Percentiles rank a stretch among this genome's conserved stretches.
Evolutionary conservation across 108 stramenopile species (phyloP).

Genomic region (Cyclostephanos tholiformis): DNA sequence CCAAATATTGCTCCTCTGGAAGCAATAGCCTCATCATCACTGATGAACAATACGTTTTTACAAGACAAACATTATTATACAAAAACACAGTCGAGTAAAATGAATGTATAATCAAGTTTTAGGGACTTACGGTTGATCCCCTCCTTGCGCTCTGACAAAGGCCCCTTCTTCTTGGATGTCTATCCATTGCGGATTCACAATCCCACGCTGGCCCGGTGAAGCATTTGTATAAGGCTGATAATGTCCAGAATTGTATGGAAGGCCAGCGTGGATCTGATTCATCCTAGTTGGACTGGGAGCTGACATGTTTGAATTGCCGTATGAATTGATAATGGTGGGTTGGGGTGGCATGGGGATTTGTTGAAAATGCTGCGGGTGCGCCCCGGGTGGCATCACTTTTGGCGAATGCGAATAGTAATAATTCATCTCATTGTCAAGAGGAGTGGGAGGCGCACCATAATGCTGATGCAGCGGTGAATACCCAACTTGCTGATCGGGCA

Average conservation of each 20-base stretch:
- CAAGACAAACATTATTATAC: neutral
- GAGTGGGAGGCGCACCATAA: slow-evolving; percentile 22
- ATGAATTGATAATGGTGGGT: slow-evolving; percentile 14
- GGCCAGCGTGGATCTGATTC: neutral
- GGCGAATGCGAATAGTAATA: slow-evolving; percentile 26
- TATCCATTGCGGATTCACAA: slow-evolving; percentile 34
- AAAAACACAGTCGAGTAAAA: neutral
- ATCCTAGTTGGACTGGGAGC: slow-evolving; percentile 1
- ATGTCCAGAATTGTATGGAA: neutral
- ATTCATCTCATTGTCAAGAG: slow-evolving; percentile 21
- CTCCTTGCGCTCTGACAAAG: slow-evolving; percentile 35
- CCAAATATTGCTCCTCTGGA: slow-evolving; percentile 20
- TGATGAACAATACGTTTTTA: neutral
- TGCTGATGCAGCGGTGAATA: slow-evolving; percentile 26
- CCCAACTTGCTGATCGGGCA: slow-evolving; percentile 4
- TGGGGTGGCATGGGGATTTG: slow-evolving; percentile 3
- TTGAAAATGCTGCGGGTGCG: slow-evolving; percentile 11
- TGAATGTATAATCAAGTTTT: neutral
- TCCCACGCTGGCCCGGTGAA: slow-evolving; percentile 11
- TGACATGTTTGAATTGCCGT: slow-evolving; percentile 16
- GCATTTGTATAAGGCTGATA: slow-evolving; percentile 5
- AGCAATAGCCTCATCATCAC: slow-evolving; percentile 48
- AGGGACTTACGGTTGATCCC: slow-evolving; percentile 44
- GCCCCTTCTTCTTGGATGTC: slow-evolving; percentile 42
- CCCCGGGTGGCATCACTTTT: slow-evolving; percentile 2